Evolutionary conservation across 768 basidiomycete genomes (phyloP).

Genomic region (Tricholoma matsutake): DNA sequence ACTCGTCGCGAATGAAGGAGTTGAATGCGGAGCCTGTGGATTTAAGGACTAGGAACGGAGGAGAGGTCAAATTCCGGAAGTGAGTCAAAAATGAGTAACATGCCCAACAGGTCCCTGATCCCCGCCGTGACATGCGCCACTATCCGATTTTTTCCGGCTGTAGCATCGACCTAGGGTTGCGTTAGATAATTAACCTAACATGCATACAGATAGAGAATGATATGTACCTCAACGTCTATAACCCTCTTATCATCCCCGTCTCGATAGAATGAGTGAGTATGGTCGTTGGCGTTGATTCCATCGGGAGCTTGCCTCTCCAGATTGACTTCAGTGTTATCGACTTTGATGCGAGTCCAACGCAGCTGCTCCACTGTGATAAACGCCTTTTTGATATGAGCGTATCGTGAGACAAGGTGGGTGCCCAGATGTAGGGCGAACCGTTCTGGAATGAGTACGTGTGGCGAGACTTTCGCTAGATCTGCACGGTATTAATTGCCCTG

Average conservation of each 20-base stretch:
- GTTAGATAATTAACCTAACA: neutral
- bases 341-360: constrained; percentile 74
- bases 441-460: constrained; percentile 80
- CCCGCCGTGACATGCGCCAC: constrained; percentile 65
- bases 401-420: constrained; percentile 77
- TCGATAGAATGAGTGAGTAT: constrained; percentile 79
- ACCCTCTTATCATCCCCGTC: constrained; percentile 90
- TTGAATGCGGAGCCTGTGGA: constrained; percentile 84
- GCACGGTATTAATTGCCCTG: neutral
- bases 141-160: constrained; percentile 57
- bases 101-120: constrained; percentile 78
- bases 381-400: constrained; percentile 70
- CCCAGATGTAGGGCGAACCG: constrained; percentile 87
- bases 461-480: constrained; percentile 89
- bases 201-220: neutral
- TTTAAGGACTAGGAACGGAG: constrained; percentile 68
- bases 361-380: constrained; percentile 74
- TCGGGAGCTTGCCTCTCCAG: constrained; percentile 39
- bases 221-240: constrained; percentile 55
- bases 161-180: constrained; percentile 56
- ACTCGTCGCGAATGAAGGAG: constrained; percentile 79
- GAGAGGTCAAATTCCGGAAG: neutral
- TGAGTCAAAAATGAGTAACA: constrained; percentile 15
- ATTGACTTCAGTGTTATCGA: constrained; percentile 8
- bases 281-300: constrained; percentile 37